These are phyloP conservation scores for Litchi chinensis DNA, from an alignment of 345 rosid genomes.

Conservation along the genomic window DNA sequence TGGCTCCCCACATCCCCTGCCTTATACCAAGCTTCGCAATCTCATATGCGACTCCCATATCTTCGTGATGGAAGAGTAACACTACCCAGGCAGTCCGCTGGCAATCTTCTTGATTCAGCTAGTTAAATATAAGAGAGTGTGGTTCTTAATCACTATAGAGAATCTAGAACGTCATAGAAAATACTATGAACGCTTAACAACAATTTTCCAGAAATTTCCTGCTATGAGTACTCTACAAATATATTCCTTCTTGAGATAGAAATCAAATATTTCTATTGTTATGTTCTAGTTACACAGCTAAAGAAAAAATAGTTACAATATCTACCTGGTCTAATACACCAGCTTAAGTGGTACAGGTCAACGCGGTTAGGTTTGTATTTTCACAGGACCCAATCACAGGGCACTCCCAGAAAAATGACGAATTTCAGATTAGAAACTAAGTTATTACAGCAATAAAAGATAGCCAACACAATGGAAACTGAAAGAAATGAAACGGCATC, in stretches of 20 bases:
- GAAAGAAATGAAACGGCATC: not conserved
- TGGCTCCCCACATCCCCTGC: constrained; percentile 88
- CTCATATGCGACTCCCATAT: constrained; percentile 86
- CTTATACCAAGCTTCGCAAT: constrained; percentile 80
- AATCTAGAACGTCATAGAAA: not conserved
- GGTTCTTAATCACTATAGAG: not conserved
- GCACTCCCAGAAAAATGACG: constrained; percentile 53
- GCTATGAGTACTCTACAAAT: not conserved
- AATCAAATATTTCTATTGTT: not conserved
- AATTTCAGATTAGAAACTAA: not conserved
- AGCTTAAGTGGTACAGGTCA: constrained; percentile 77
- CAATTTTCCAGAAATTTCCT: too few relatives aligned
- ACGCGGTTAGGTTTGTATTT: constrained; percentile 62
- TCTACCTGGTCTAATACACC: constrained; percentile 77
- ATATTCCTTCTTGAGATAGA: not conserved
- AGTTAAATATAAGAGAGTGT: constrained; percentile 12
- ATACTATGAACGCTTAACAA: not conserved
- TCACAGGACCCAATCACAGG: constrained; percentile 52
- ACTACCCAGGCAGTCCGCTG: constrained; percentile 73
- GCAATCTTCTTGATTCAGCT: constrained; percentile 72
- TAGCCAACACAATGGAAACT: not conserved
- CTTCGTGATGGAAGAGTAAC: constrained; percentile 73
- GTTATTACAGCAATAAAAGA: not conserved
- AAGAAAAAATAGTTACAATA: constrained; percentile 1
- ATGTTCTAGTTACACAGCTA: not conserved